Percentiles rank a stretch among this genome's conserved stretches.
These are phyloP conservation scores for Penicillium psychrofluorescens DNA, from an alignment of 495 filamentous ascomycete genomes.

Conservation along the genomic window DNA sequence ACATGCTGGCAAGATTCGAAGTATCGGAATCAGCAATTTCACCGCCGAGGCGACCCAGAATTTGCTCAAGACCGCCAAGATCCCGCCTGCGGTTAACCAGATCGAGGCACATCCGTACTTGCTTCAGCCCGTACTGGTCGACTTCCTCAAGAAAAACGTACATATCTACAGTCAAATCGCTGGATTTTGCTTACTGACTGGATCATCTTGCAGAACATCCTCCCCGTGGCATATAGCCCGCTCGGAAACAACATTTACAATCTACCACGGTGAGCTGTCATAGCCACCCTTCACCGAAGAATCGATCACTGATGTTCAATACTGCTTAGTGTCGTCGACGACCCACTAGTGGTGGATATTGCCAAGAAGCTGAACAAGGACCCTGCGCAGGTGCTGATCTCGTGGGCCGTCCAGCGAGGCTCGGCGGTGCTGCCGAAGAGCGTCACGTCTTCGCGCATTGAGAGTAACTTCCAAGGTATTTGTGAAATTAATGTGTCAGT, in stretches of 20 bases:
- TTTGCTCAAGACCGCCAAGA: conserved; percentile 54
- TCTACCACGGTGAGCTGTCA: conserved; percentile 21
- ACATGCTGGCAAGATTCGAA: conserved; percentile 56
- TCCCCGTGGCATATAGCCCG: conserved; percentile 46
- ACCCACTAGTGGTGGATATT: conserved; percentile 51
- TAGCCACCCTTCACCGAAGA: background rate
- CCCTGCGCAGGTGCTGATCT: conserved; percentile 62
- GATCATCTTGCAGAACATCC: conserved; percentile 28
- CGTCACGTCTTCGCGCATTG: conserved; percentile 49
- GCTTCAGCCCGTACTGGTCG: conserved; percentile 55
- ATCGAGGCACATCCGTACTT: conserved; percentile 84
- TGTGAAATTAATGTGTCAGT: background rate
- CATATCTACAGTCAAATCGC: background rate
- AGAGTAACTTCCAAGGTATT: conserved; percentile 47
- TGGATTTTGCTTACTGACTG: background rate
- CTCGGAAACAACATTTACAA: conserved; percentile 47
- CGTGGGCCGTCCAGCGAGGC: conserved; percentile 76
- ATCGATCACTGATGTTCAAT: conserved; percentile 1
- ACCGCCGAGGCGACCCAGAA: conserved; percentile 55
- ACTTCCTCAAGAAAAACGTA: conserved; percentile 24
- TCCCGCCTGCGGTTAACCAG: conserved; percentile 69
- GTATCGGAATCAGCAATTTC: conserved; percentile 81
- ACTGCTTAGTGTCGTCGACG: conserved; percentile 41
- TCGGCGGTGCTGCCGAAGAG: conserved; percentile 55
- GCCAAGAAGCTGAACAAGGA: conserved; percentile 64